Evolutionary conservation across 345 rosid genomes (phyloP).

Genomic region (Ricinus communis): DNA sequence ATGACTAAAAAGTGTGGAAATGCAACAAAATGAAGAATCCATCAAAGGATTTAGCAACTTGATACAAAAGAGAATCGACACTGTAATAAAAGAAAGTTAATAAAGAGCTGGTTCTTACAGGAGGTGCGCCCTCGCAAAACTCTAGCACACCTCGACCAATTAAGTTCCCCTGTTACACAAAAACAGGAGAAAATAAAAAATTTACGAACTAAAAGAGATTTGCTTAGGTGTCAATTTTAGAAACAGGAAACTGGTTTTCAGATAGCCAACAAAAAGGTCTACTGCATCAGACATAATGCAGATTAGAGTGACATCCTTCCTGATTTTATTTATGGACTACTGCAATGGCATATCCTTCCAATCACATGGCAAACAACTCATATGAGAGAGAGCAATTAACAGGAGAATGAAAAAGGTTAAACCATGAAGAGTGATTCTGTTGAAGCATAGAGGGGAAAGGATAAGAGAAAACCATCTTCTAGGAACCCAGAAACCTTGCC

Average conservation of each 20-base stretch:
- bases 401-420: neutral
- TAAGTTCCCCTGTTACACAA: slow-evolving; percentile 69
- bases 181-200: neutral
- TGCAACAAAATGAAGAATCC: neutral
- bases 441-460: neutral
- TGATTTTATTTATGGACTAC: neutral
- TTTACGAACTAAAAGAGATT: neutral
- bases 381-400: neutral
- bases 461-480: neutral
- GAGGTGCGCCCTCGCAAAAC: slow-evolving; percentile 82
- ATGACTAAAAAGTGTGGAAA: neutral
- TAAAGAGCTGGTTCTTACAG: slow-evolving; percentile 38
- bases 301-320: neutral
- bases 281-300: neutral
- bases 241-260: neutral
- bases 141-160: slow-evolving; percentile 85
- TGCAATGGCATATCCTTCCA: neutral
- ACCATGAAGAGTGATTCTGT: neutral
- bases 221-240: neutral
- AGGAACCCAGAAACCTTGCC: neutral
- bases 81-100: neutral
- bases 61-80: neutral
- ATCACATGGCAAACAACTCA: neutral
- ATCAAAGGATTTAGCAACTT: neutral
- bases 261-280: neutral